A percentile compares a stretch with the other conserved stretches of the same genome.
Evolutionary conservation across 2,329 filamentous ascomycete species (phyloP).

Genomic region (Sphaerulina musiva): DNA sequence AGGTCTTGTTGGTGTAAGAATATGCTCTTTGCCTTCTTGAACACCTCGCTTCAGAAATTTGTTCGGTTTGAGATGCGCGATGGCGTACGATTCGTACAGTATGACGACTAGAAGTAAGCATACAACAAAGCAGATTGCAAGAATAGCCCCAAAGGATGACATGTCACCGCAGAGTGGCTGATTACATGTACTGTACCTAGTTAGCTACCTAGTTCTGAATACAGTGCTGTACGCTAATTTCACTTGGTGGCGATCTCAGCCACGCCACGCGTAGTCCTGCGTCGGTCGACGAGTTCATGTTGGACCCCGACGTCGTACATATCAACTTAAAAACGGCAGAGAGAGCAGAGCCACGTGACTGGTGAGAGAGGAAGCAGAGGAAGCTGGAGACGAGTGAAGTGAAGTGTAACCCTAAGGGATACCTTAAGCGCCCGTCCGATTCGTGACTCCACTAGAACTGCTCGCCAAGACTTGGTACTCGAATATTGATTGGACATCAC

Average conservation of each 20-base stretch:
- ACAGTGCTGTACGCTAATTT: background rate
- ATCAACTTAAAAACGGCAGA: too few species aligned
- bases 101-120: background rate
- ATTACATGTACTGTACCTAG: background rate
- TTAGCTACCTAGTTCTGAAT: too few species aligned
- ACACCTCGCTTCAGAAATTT: too few species aligned
- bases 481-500: background rate
- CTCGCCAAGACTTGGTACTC: background rate
- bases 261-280: too few species aligned
- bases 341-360: background rate
- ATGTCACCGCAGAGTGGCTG: background rate
- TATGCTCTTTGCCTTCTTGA: too few species aligned
- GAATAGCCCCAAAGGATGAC: background rate
- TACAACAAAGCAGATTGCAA: background rate
- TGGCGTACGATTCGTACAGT: background rate
- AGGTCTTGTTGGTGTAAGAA: too few species aligned
- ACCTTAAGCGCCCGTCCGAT: background rate
- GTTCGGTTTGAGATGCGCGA: too few species aligned
- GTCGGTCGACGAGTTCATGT: too few species aligned
- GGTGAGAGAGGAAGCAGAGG: background rate
- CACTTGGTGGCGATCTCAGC: too few species aligned
- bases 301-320: too few species aligned
- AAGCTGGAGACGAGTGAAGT: background rate
- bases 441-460: background rate
- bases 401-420: too few species aligned